Evolutionary conservation across 2,329 filamentous ascomycete species (phyloP).

Genomic region (Alternaria triticimaculans): DNA sequence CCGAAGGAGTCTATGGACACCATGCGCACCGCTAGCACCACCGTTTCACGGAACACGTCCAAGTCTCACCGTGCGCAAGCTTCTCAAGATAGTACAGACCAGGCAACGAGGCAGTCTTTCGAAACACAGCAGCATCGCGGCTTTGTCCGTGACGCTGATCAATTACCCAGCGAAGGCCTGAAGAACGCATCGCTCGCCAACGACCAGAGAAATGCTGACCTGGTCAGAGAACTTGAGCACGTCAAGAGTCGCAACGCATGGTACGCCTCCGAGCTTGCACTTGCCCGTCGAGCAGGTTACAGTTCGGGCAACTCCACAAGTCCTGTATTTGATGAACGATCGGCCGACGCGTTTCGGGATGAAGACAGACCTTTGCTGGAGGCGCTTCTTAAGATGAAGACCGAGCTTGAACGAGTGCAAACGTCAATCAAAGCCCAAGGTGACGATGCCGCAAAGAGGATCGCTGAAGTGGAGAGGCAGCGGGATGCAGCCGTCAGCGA

Average conservation of each 20-base stretch:
- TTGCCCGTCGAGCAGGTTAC: slow-evolving; percentile 91
- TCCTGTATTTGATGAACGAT: slow-evolving; percentile 76
- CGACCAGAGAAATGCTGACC: slow-evolving; percentile 71
- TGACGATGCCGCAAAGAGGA: slow-evolving; percentile 81
- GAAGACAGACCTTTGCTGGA: slow-evolving; percentile 93
- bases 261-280: slow-evolving; percentile 93
- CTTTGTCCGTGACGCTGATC: slow-evolving; percentile 40
- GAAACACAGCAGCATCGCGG: slow-evolving; percentile 41
- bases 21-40: slow-evolving; percentile 39
- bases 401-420: slow-evolving; percentile 89
- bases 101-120: slow-evolving; percentile 39
- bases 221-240: slow-evolving; percentile 86
- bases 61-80: slow-evolving; percentile 63
- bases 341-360: slow-evolving; percentile 82
- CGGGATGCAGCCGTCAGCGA: slow-evolving; percentile 93
- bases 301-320: slow-evolving; percentile 72
- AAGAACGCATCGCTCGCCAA: slow-evolving; percentile 65
- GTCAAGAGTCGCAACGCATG: slow-evolving; percentile 89
- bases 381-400: slow-evolving; percentile 87
- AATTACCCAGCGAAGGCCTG: slow-evolving; percentile 64
- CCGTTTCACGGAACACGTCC: slow-evolving; percentile 44
- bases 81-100: slow-evolving; percentile 63
- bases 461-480: slow-evolving; percentile 94
- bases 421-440: slow-evolving; percentile 88
- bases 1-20: slow-evolving; percentile 48